Conservation (phyloP, 169 alveolate genomes). For the Plasmodium billcollinsi region DNA sequence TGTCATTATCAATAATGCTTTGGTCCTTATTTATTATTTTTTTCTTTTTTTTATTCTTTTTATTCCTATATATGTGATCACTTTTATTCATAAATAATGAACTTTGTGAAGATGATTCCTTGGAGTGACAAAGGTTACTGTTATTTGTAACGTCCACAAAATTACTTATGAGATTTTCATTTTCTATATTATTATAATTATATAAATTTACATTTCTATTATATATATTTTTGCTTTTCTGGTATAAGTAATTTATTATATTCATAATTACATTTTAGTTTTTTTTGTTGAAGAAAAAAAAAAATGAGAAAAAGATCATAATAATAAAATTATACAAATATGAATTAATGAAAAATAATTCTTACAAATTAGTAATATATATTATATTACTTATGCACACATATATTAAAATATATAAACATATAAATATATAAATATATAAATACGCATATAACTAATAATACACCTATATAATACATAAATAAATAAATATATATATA, state of each 20-base stretch:
- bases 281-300: background rate
- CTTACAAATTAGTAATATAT: constrained; percentile 3
- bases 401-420: background rate
- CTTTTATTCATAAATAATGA: background rate
- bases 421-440: background rate
- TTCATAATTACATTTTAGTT: constrained; percentile 67
- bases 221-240: constrained; percentile 71
- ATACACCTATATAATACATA: no score
- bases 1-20: no score
- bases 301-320: background rate
- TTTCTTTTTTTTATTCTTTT: background rate
- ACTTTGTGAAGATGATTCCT: constrained; percentile 26
- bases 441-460: background rate
- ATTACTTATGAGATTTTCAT: constrained; percentile 68
- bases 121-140: constrained; percentile 22
- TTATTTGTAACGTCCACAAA: constrained; percentile 30
- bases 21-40: background rate
- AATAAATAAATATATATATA: no score
- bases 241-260: constrained; percentile 68
- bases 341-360: background rate
- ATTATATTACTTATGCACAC: background rate
- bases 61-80: constrained; percentile 4
- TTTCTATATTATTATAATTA: constrained; percentile 65
- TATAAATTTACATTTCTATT: constrained; percentile 37
- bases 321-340: background rate